Evolutionary conservation across 139 green algal species (phyloP).

Genomic region (Chlamydomonas asymmetrica): DNA sequence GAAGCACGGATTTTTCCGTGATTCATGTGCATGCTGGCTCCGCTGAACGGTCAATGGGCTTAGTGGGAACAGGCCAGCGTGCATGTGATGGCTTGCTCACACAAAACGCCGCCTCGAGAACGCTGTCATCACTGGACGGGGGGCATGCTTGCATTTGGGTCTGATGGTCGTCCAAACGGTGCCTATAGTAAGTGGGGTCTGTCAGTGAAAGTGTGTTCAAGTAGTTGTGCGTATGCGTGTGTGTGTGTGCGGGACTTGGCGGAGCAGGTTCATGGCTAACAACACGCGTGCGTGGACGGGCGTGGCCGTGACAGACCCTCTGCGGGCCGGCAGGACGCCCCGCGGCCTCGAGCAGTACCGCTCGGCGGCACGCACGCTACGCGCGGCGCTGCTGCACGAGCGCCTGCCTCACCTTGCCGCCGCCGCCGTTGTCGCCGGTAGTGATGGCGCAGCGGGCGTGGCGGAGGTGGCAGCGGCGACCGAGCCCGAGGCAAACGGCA

Average conservation of each 20-base stretch:
- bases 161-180: no score
- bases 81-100: no score
- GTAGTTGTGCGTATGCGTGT: neutral
- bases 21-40: no score
- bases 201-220: neutral
- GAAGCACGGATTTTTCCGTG: no score
- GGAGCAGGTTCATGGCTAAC: slow-evolving; percentile 15
- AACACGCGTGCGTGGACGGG: slow-evolving; percentile 7
- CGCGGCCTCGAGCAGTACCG: slow-evolving; percentile 5
- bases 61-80: no score
- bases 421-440: neutral
- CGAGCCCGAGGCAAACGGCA: neutral
- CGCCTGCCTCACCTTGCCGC: neutral
- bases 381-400: neutral
- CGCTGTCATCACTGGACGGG: no score
- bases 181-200: no score
- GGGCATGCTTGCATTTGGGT: no score
- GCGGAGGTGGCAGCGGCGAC: neutral
- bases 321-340: neutral
- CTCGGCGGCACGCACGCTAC: neutral
- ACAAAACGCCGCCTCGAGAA: no score
- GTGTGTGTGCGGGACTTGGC: no score
- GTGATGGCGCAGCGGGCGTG: slow-evolving; percentile 4
- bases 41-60: no score
- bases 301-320: neutral